phyloP scores from a whole-genome alignment of 2,329 filamentous ascomycete species.

The Exophiala lecanii-corni region DNA sequence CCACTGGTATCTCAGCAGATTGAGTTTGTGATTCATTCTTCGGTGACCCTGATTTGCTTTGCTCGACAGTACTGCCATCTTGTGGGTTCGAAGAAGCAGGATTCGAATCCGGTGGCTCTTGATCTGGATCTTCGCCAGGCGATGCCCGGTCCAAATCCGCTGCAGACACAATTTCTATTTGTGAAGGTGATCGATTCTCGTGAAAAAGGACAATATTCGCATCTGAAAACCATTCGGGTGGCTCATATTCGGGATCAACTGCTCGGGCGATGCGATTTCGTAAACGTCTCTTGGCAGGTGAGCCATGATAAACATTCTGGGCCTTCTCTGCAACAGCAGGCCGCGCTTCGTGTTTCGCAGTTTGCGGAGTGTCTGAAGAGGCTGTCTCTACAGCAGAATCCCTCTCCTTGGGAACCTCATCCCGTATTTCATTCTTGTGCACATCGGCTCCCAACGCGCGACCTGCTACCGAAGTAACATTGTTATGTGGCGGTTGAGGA shows the following conservation, averaged over 20 bases:
- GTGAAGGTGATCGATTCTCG: slow-evolving; percentile 7
- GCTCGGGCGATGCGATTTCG: slow-evolving; percentile 16
- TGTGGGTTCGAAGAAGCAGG: not conserved
- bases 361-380: not conserved
- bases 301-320: slow-evolving; percentile 17
- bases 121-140: slow-evolving; percentile 1
- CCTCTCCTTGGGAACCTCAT: slow-evolving; percentile 11
- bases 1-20: no score
- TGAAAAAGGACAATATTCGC: slow-evolving; percentile 18
- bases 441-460: slow-evolving; percentile 8
- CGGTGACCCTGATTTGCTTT: not conserved
- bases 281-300: slow-evolving; percentile 17
- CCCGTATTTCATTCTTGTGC: slow-evolving; percentile 3
- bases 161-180: slow-evolving; percentile 14
- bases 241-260: slow-evolving; percentile 6
- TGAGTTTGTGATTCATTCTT: no score
- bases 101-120: not conserved
- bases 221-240: slow-evolving; percentile 22
- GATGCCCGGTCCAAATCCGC: not conserved
- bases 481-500: slow-evolving; percentile 12
- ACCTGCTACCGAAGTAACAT: slow-evolving; percentile 7
- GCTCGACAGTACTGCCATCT: not conserved
- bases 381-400: not conserved
- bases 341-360: no score
- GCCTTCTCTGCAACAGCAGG: slow-evolving; percentile 5